Percentiles rank a stretch among this genome's conserved stretches.
phyloP scores from a whole-genome alignment of 768 basidiomycete genomes.

The Tylopilus sp. region DNA sequence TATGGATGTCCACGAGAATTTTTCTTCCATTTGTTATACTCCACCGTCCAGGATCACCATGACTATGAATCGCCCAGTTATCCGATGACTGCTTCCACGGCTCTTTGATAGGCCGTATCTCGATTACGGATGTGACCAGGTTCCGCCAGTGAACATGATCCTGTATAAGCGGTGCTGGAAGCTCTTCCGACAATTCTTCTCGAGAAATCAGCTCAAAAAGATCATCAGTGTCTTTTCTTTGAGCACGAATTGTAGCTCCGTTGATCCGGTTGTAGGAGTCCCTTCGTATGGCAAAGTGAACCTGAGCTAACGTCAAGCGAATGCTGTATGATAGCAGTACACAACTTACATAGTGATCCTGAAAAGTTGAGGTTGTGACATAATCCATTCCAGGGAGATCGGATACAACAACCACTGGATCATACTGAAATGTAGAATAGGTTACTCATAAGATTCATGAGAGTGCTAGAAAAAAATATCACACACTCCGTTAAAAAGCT shows the following conservation, averaged over 20 bases:
- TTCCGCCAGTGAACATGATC: neutral
- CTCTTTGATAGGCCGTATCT: neutral
- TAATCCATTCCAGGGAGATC: conserved; percentile 28
- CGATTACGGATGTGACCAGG: neutral
- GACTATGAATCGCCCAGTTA: neutral
- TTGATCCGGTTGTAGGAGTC: neutral
- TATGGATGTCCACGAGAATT: neutral
- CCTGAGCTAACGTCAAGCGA: conserved; percentile 2
- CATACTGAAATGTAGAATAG: neutral
- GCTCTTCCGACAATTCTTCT: neutral
- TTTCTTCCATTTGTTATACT: neutral
- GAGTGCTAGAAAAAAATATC: no score
- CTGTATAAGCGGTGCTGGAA: neutral
- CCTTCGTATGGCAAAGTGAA: conserved; percentile 15
- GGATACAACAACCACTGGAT: neutral
- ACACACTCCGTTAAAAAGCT: conserved; percentile 22
- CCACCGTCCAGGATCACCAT: neutral
- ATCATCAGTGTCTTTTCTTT: neutral
- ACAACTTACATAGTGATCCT: neutral
- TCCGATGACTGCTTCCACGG: neutral
- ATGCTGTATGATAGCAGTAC: no score
- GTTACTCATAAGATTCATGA: neutral
- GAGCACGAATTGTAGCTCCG: neutral
- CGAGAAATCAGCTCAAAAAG: conserved; percentile 6
- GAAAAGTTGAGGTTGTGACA: conserved; percentile 16